Conservation (phyloP, 1,139 yeast genomes). For the Yamadazyma spencermartinsiae region DNA sequence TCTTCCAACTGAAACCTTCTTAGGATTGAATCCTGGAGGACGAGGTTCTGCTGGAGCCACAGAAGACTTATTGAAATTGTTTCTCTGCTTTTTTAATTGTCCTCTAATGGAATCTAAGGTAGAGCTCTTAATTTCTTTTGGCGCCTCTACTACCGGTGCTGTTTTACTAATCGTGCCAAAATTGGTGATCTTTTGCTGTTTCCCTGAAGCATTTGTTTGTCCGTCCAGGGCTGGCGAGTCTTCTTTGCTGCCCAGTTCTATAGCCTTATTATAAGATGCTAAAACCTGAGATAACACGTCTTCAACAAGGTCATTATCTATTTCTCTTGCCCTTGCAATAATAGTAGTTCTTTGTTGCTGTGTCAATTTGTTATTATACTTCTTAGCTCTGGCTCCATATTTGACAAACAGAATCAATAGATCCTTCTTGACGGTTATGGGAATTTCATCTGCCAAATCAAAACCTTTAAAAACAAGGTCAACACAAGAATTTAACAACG, state of each 20-base stretch:
- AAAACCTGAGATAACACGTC: slow-evolving; percentile 38
- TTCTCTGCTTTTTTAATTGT: slow-evolving; percentile 32
- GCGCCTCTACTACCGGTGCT: slow-evolving; percentile 43
- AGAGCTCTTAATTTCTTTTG: slow-evolving; percentile 32
- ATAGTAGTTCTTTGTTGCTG: slow-evolving; percentile 60
- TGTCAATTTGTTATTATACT: slow-evolving; percentile 62
- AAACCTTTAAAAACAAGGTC: slow-evolving; percentile 65
- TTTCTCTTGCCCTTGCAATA: slow-evolving; percentile 54
- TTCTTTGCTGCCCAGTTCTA: neutral
- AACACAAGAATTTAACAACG: slow-evolving; percentile 74
- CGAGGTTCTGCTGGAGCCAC: slow-evolving; percentile 65
- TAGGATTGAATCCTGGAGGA: slow-evolving; percentile 76
- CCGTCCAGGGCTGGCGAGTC: neutral
- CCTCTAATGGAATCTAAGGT: slow-evolving; percentile 43
- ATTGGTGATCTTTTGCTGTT: slow-evolving; percentile 51
- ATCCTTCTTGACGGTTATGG: slow-evolving; percentile 47
- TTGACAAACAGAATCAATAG: slow-evolving; percentile 56
- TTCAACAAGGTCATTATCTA: slow-evolving; percentile 56
- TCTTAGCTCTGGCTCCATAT: slow-evolving; percentile 65
- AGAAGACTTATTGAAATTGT: slow-evolving; percentile 13
- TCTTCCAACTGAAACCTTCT: slow-evolving; percentile 31
- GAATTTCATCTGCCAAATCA: slow-evolving; percentile 57
- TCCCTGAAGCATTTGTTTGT: slow-evolving; percentile 7
- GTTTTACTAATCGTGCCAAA: slow-evolving; percentile 43
- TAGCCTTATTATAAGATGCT: neutral